These are phyloP conservation scores for Populus simonii DNA, from an alignment of 345 rosid species.

Conservation along the genomic window DNA sequence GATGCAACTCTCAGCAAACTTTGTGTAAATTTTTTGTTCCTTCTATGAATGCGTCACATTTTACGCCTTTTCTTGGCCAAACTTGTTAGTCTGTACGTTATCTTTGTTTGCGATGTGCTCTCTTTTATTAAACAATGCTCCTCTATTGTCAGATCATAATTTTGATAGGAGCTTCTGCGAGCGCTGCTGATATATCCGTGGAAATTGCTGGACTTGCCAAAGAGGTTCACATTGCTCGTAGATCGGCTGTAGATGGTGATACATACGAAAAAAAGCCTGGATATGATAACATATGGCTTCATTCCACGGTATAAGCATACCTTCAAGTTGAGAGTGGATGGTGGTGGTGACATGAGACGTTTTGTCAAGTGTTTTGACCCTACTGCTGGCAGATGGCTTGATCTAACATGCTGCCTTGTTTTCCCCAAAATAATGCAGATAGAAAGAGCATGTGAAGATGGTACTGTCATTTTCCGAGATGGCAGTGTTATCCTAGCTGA, in stretches of 20 bases:
- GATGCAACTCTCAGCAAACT: too few species aligned
- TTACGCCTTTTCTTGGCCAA: too few species aligned
- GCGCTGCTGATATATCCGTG: constrained; percentile 63
- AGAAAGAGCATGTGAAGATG: constrained; percentile 51
- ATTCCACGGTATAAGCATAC: constrained; percentile 57
- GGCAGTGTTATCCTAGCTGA: constrained; percentile 48
- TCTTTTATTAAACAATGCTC: not conserved
- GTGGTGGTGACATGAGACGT: too few species aligned
- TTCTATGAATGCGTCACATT: too few species aligned
- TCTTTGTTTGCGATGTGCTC: too few species aligned
- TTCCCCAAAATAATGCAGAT: constrained; percentile 44
- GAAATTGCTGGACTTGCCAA: constrained; percentile 58
- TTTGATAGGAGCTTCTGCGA: constrained; percentile 62
- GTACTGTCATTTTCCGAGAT: constrained; percentile 54
- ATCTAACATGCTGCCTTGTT: constrained; percentile 14
- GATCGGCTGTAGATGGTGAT: constrained; percentile 44
- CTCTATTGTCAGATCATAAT: constrained; percentile 44
- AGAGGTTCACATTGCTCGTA: constrained; percentile 65
- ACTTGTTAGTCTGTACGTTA: too few species aligned
- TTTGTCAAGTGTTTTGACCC: not conserved
- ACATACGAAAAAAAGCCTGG: constrained; percentile 30
- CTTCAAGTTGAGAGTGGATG: not conserved
- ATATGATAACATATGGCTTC: constrained; percentile 51
- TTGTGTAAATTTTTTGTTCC: too few species aligned
- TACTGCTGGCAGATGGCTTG: constrained; percentile 5